Evolutionary conservation across 2,329 filamentous ascomycete species (phyloP).

Genomic region (Davidsoniella australis): DNA sequence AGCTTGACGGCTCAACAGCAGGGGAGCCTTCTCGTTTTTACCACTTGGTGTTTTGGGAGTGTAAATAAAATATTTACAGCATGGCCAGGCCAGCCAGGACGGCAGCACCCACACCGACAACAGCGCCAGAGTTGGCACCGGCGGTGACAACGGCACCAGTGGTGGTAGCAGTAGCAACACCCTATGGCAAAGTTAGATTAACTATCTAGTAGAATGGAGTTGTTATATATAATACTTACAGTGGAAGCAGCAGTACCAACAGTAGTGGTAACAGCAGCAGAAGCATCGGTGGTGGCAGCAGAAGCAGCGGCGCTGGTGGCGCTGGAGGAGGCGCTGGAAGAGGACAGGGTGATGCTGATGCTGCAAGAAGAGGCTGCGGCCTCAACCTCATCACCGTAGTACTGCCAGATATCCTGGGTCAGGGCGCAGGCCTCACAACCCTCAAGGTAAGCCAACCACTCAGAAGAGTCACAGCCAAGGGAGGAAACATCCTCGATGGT

Average conservation of each 20-base stretch:
- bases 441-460: slow-evolving; percentile 26
- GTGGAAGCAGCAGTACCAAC: slow-evolving; percentile 1
- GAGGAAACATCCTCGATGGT: slow-evolving; percentile 17
- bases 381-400: slow-evolving; percentile 24
- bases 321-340: not conserved
- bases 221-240: slow-evolving; percentile 1
- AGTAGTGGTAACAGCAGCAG: not conserved
- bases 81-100: slow-evolving; percentile 6
- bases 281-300: not conserved
- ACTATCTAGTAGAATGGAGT: not conserved
- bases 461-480: slow-evolving; percentile 18
- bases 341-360: not conserved
- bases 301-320: not conserved
- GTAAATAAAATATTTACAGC: not conserved
- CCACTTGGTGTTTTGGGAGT: not conserved
- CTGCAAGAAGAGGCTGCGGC: slow-evolving; percentile 23
- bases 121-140: slow-evolving; percentile 2
- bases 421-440: slow-evolving; percentile 29
- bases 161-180: not conserved
- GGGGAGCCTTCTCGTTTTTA: not conserved
- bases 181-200: not conserved
- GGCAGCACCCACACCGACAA: slow-evolving; percentile 5
- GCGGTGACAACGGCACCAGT: slow-evolving; percentile 7
- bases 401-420: slow-evolving; percentile 26
- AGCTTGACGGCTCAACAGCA: too few relatives aligned